phyloP scores from a whole-genome alignment of 192 early-diverging fungal species.

The Chytriomyces confervae region DNA sequence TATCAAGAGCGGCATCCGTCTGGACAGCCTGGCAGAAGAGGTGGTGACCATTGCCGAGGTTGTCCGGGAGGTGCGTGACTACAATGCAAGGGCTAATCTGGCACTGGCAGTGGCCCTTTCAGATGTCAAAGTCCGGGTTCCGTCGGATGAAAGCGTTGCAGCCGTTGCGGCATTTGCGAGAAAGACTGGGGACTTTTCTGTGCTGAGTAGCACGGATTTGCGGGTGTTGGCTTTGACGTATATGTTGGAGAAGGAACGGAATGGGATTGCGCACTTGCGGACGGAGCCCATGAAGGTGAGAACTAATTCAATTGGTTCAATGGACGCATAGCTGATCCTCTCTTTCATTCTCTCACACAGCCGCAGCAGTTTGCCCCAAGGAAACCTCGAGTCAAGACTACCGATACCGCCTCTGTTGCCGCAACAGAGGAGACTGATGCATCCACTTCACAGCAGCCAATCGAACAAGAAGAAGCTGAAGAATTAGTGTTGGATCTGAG shows the following conservation, averaged over 20 bases:
- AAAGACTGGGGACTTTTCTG: slow-evolving; percentile 88
- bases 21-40: slow-evolving; percentile 69
- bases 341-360: neutral
- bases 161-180: slow-evolving; percentile 82
- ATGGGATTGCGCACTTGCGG: slow-evolving; percentile 62
- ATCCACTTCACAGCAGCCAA: neutral
- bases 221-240: slow-evolving; percentile 88
- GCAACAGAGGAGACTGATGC: too few species aligned
- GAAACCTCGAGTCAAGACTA: neutral
- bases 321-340: neutral
- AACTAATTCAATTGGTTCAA: too few species aligned
- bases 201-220: slow-evolving; percentile 81
- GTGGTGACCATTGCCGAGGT: slow-evolving; percentile 89
- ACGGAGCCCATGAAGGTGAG: neutral
- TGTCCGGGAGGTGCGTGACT: slow-evolving; percentile 79
- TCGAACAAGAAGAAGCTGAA: neutral
- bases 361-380: too few species aligned
- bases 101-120: slow-evolving; percentile 12
- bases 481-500: neutral
- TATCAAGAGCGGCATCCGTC: slow-evolving; percentile 29
- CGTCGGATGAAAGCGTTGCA: slow-evolving; percentile 20
- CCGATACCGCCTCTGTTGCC: neutral
- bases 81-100: slow-evolving; percentile 49
- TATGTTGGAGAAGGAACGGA: slow-evolving; percentile 81
- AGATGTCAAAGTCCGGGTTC: slow-evolving; percentile 6